Conservation (phyloP, 1,284 basidiomycete genomes). For the Peniophora sp. region DNA sequence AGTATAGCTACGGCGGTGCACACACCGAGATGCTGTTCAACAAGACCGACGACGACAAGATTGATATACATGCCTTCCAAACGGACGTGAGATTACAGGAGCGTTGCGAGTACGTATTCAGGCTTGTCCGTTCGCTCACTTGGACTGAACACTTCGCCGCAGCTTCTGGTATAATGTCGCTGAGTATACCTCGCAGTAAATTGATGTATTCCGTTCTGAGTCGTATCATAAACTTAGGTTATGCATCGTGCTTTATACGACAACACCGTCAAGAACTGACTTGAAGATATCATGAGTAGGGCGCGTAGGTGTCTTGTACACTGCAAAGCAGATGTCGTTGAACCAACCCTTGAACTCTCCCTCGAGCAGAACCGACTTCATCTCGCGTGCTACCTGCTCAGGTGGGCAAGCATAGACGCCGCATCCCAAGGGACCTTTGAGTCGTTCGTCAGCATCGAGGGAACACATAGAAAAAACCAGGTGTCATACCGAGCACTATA, state of each 20-base stretch:
- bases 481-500: constrained; percentile 29
- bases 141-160: no score
- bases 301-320: constrained; percentile 24
- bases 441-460: not conserved
- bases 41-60: not conserved
- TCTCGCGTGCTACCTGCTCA: constrained; percentile 30
- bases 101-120: constrained; percentile 21
- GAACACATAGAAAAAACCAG: not conserved
- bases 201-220: no score
- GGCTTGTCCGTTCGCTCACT: not conserved
- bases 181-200: not conserved
- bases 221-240: no score
- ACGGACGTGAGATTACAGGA: constrained; percentile 18
- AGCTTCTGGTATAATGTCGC: not conserved
- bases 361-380: constrained; percentile 33
- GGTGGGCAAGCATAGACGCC: constrained; percentile 36
- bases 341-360: constrained; percentile 38
- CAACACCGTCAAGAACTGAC: constrained; percentile 22
- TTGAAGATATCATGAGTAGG: constrained; percentile 25
- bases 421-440: constrained; percentile 38
- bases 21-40: constrained; percentile 7
- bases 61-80: constrained; percentile 15
- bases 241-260: constrained; percentile 8
- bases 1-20: constrained; percentile 13
- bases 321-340: constrained; percentile 30